phyloP scores from a whole-genome alignment of 2,329 filamentous ascomycete genomes.

The Zasmidium citrigriseum region DNA sequence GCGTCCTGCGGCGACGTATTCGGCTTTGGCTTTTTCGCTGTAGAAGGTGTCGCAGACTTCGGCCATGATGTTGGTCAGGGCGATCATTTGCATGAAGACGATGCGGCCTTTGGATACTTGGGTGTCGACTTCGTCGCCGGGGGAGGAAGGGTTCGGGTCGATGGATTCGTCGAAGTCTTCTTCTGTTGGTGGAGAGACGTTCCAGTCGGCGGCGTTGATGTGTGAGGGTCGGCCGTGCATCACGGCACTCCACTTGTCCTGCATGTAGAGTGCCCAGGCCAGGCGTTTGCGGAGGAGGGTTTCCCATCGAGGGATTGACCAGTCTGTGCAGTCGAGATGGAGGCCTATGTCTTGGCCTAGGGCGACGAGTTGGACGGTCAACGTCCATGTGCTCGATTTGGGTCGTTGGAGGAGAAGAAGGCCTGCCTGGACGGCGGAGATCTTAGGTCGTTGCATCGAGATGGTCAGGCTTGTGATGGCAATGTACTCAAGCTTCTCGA shows the following conservation, averaged over 20 bases:
- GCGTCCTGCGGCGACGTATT: conserved; percentile 64
- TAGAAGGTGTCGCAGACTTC: conserved; percentile 84
- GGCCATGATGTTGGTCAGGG: conserved; percentile 71
- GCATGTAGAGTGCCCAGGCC: conserved; percentile 90
- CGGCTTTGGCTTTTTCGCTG: conserved; percentile 73
- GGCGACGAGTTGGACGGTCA: conserved; percentile 85
- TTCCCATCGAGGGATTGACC: conserved; percentile 89
- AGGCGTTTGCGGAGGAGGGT: conserved; percentile 80
- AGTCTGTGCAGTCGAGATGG: conserved; percentile 81
- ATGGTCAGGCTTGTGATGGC: conserved; percentile 72
- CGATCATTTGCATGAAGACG: conserved; percentile 74
- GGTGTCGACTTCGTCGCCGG: conserved; percentile 57
- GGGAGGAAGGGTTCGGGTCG: conserved; percentile 25
- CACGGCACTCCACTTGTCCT: conserved; percentile 88
- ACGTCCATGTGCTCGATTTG: conserved; percentile 77
- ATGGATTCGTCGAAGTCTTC: conserved; percentile 75
- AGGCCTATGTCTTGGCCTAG: conserved; percentile 84
- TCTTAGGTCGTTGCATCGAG: conserved; percentile 78
- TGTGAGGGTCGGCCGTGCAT: conserved; percentile 85
- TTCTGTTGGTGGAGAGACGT: conserved; percentile 64
- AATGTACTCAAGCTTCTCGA: conserved; percentile 71
- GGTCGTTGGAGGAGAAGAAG: conserved; percentile 73
- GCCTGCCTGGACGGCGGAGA: conserved; percentile 77
- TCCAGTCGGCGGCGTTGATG: conserved; percentile 71
- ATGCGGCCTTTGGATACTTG: conserved; percentile 69